Conservation (phyloP, 2,329 filamentous ascomycete genomes). For the Curvularia sp. region DNA sequence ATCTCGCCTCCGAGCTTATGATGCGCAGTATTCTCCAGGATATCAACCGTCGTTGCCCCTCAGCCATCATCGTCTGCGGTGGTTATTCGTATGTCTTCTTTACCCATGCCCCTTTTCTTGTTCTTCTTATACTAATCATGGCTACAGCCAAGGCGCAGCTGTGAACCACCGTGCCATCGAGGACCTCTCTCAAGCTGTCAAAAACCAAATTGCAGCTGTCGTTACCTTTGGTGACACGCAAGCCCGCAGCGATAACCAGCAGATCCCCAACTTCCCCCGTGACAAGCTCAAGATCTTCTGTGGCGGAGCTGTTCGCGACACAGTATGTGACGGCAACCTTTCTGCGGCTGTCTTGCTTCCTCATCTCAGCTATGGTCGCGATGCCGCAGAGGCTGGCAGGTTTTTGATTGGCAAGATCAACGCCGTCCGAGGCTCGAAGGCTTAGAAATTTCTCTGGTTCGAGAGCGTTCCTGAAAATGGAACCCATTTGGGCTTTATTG, state of each 20-base stretch:
- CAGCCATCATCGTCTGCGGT: conserved; percentile 5
- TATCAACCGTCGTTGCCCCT: conserved; percentile 5
- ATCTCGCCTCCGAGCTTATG: conserved; percentile 4
- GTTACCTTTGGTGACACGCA: conserved; percentile 9
- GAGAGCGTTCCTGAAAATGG: not conserved
- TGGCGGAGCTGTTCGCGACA: conserved; percentile 5
- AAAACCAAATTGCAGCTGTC: conserved; percentile 6
- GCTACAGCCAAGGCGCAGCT: conserved; percentile 5
- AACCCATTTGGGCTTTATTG: not conserved
- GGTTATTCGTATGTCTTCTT: conserved; percentile 2
- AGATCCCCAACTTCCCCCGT: conserved; percentile 8
- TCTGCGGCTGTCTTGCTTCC: conserved; percentile 5
- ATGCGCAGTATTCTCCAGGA: conserved; percentile 6
- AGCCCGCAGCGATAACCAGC: conserved; percentile 4
- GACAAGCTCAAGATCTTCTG: conserved; percentile 10
- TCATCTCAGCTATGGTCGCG: conserved; percentile 9
- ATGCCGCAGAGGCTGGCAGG: conserved; percentile 3
- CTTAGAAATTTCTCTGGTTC: not conserved
- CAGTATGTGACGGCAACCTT: conserved; percentile 10
- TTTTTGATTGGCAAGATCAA: conserved; percentile 13
- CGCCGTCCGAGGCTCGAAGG: not conserved
- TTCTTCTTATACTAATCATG: not conserved
- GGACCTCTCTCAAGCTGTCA: conserved; percentile 4
- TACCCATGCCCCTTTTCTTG: too few relatives aligned
- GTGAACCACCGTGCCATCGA: conserved; percentile 12